These are phyloP conservation scores for Flammula alnicola DNA, from an alignment of 1,284 basidiomycete genomes.

Conservation along the genomic window DNA sequence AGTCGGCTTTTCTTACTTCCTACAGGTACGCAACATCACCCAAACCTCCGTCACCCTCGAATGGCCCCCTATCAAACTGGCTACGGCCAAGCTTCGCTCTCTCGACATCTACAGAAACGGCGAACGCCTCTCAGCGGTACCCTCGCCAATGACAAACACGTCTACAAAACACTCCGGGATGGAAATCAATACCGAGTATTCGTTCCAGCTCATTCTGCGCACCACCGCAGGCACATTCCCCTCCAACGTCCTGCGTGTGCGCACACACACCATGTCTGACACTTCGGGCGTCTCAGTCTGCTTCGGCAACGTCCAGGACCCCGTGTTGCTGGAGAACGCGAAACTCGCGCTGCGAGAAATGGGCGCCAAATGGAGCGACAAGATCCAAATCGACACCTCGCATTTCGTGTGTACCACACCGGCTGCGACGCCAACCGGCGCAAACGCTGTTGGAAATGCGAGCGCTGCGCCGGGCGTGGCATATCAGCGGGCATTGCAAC, in stretches of 20 bases:
- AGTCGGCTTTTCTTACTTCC: background rate
- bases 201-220: constrained; percentile 89
- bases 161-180: constrained; percentile 91
- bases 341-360: constrained; percentile 82
- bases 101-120: constrained; percentile 92
- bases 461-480: constrained; percentile 73
- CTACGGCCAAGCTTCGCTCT: constrained; percentile 82
- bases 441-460: constrained; percentile 55
- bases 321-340: constrained; percentile 74
- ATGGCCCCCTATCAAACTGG: constrained; percentile 87
- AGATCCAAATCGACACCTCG: constrained; percentile 95
- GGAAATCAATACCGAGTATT: constrained; percentile 86
- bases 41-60: constrained; percentile 94
- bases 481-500: constrained; percentile 88
- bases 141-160: constrained; percentile 79
- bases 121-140: constrained; percentile 85
- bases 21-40: constrained; percentile 86
- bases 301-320: constrained; percentile 86
- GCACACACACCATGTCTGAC: constrained; percentile 92
- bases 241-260: constrained; percentile 80
- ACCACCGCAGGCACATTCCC: constrained; percentile 90
- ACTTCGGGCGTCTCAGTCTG: constrained; percentile 92
- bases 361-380: constrained; percentile 87
- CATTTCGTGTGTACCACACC: constrained; percentile 96
- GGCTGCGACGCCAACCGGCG: constrained; percentile 65